Base-by-base conservation (phyloP, 2,329 filamentous ascomycete species). In the Cryphonectria parasitica region DNA sequence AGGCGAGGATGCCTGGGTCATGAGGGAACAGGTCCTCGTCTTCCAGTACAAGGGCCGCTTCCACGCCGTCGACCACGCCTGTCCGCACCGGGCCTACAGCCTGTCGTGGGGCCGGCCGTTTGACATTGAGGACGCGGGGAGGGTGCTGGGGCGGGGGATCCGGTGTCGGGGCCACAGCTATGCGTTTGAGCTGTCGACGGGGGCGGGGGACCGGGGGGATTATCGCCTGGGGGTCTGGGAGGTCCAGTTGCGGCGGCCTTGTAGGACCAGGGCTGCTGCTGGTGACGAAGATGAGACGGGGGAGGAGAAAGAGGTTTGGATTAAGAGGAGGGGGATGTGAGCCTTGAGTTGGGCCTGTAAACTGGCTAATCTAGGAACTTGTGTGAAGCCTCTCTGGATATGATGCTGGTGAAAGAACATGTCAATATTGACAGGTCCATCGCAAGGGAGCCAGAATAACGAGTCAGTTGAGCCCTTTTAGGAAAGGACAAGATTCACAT, bases 41-140 rank as follows among this genome's bases (percentile, higher is more conserved):
- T 72, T 72, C 64, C 70, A 62, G 65, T 72, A 72, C 65, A 67
- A 70, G 61, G 70, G 70, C n/a, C 5, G 2, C 39, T 72, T 72
- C 68, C 68, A 72, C 45, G 70, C 70, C 8, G 68, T 72, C 17
- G 70, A 72, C 64, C 67, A 72, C 65, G 70, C 68, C 17, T 72
- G 70, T 28, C 70, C 70, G 19, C 70, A 72, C 39, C 61, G 68
- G 43, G 17, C 64, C 25, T 70, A 72, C 62, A 67, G 68, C 31
- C 60, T 72, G 17, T 70, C 70, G 62, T 70, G 68, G 68, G 68
- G 39, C 28, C 52, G 60, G 22, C 68, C 70, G 13, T 72, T 72
- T 61, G 70, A 72, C 34, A 72, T 72, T 39, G 70, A 72, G 56
- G 70, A 72, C 28, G 41, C 67, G 1, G 70, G 70, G 1, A 34